Base-by-base conservation (phyloP, 139 green algal species). In the Tetraselmis striata region DNA sequence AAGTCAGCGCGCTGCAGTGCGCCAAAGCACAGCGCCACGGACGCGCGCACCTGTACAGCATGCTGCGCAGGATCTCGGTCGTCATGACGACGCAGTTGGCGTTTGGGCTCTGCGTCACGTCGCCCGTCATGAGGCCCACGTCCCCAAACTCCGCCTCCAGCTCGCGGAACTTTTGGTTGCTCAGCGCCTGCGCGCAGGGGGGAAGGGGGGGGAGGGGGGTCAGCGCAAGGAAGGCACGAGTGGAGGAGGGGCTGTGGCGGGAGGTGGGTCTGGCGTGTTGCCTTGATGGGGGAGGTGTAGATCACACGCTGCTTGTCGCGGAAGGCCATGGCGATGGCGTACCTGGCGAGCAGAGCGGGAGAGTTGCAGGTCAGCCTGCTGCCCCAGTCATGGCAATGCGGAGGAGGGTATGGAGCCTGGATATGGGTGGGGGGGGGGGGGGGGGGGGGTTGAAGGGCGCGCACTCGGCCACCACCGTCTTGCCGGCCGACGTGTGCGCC, bases 81-180 rank as follows among this genome's bases (percentile, higher is more conserved):
- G 97, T 99, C 96, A 99, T 99, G 26, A 99, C 97, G 26, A 99
- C 87, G 89, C 91, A 97, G 25, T 79, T 87, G 0, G 97, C 94
- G 45, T 97, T 95, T 26, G 93, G 91, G 84, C 98, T 95, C 75
- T 99, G 90, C 30, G 89, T 93, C 22, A 98, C 95, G 80, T 99
- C 96, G 1, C 95, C 95, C 79, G 94, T 97, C 93, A 96, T 94
- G 23, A 95, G 84, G 25, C 94, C 95, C 77, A 97, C 95, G 59
- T 98, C 94, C 18, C 79, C 82, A 82, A 98, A 98, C 81, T 95
- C 90, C 85, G 95, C 94, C 0, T 77, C 79, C 77, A 98, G 90
- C 87, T 98, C 95, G 1, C 95, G 83, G 83, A 93, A 99, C 88
- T 99, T 99, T 83, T 99, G 96, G 88, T 99, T 99, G 88, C 85